Evolutionary conservation across 108 stramenopile genomes (phyloP).

Genomic region (Pseudonitzschia multiseries): DNA sequence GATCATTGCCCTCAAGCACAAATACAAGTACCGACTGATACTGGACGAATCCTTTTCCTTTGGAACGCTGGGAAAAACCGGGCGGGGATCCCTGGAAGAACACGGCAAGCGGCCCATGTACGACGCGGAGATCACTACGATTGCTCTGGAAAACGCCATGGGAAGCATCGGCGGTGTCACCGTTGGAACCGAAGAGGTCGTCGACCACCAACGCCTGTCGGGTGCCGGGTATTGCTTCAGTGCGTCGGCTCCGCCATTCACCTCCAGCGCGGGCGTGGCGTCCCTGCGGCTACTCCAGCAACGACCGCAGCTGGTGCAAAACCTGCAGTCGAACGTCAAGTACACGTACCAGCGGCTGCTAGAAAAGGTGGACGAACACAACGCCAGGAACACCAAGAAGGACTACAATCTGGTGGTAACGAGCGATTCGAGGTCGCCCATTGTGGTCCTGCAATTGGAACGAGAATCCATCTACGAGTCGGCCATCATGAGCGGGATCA

Average conservation of each 20-base stretch:
- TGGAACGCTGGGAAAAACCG: conserved; percentile 87
- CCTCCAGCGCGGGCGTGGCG: conserved; percentile 74
- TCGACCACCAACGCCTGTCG: conserved; percentile 96
- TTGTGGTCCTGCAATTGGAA: conserved; percentile 70
- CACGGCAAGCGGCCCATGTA: conserved; percentile 59
- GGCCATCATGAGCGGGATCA: conserved; percentile 63
- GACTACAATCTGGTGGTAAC: conserved; percentile 48
- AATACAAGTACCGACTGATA: conserved; percentile 91
- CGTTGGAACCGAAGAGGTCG: conserved; percentile 94
- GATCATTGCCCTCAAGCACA: conserved; percentile 88
- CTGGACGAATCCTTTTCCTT: conserved; percentile 95
- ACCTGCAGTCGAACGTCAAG: conserved; percentile 40
- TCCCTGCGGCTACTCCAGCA: conserved; percentile 45
- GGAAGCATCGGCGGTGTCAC: conserved; percentile 96
- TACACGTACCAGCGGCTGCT: conserved; percentile 43
- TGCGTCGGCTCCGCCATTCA: conserved; percentile 97
- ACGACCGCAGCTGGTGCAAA: conserved; percentile 24
- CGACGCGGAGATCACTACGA: conserved; percentile 90
- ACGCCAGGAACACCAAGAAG: conserved; percentile 5
- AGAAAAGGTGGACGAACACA: conserved; percentile 15
- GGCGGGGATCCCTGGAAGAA: conserved; percentile 82
- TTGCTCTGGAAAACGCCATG: conserved; percentile 91
- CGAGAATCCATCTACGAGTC: conserved; percentile 56
- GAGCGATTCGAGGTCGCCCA: conserved; percentile 74
- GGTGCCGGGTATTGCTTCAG: conserved; percentile 99